Base-by-base conservation (phyloP, 495 filamentous ascomycete genomes). In the Tirmania nivea region DNA sequence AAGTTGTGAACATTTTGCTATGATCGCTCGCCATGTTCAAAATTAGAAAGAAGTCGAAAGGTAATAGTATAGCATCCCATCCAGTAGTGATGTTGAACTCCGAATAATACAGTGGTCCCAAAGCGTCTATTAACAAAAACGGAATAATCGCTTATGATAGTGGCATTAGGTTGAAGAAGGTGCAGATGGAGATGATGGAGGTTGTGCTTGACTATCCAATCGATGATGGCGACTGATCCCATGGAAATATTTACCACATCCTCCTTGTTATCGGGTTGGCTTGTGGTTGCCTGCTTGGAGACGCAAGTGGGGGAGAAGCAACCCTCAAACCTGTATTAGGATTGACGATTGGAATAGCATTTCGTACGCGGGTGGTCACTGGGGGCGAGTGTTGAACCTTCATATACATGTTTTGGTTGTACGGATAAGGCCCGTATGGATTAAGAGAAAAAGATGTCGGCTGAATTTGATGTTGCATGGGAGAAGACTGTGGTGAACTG, bases 291-390 rank as follows among this genome's bases (percentile, higher is more conserved):
- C 62, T 57, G 52, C 57, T 55, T 20, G 62, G 62, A 48, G 62
- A 65, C 34, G 61, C 45, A 50, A 64, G 82, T 3, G 90, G 89
- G 59, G 90, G 92, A 71, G 87, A 94, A 35, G 87, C 77, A 69
- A 94, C 74, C 58, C 77, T 78, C 69, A 89, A 77, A 57, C 90
- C 86, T 35, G 92, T 96, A 56, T 73, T 82, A 35, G 90, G 90
- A 75, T 99, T 94, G 69, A 99, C 81, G 66, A 99, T 99, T 16
- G 90, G 92, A 60, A 99, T 99, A 60, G 90, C 86, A 65, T 94
- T 96, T 60, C 89, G 84, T 58, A 81, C 78, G 66, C 92, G 84
- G 54, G 83, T 82, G 53, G 88, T 82, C 52, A 45, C 39, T 14
- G 39, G 39, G 39, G 39, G 39, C 17, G 39, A 45, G 12, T 45